Base-by-base conservation (phyloP, 805 yeast species). In the Metschnikowia santaceciliae region DNA sequence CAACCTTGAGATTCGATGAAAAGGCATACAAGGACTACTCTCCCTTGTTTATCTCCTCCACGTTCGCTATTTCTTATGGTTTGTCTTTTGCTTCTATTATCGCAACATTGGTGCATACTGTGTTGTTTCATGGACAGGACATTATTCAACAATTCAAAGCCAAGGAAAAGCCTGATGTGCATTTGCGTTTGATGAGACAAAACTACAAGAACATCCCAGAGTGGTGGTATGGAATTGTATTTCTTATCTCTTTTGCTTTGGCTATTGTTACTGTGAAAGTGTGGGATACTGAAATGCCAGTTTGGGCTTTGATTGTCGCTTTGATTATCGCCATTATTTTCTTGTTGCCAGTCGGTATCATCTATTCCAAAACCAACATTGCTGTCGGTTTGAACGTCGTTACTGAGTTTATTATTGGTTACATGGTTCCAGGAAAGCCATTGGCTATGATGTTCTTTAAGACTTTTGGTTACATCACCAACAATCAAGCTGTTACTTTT, bases 31-130 rank as follows among this genome's bases (percentile, higher is more conserved):
- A 77, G 55, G 63, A 64, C 6, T 85, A 86, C 67, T 84, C 89
- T 1, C 88, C 89, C 5, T 72, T 84, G 41, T 85, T 75, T 62
- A 70, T 83, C 50, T 72, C 87, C 6, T 75, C 83, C 14, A 77
- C 85, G 3, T 80, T 78, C 60, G 76, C 82, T 32, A 61, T 86
- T n/a, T 72, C 82, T 6, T 83, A 83, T 58, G 87, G 86, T 48
- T 65, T 72, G 62, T 58, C 73, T 70, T 65, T 77, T 68, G 90
- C 88, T 1, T 77, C 88, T 5, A 78, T 84, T 49, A 71, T 81
- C 32, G 81, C 88, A 3, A 79, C 84, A 6, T 69, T 86, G 48
- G 72, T 77, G 15, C 87, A 85, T 61, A 77, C 83, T 19, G 66
- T 66, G 10, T 68, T 83, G 26, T 84, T 79, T 69, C 85, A 83